A percentile compares a stretch with the other conserved stretches of the same genome.
These are phyloP conservation scores for Venustampulla echinocandica DNA, from an alignment of 495 filamentous ascomycete species.

Conservation along the genomic window DNA sequence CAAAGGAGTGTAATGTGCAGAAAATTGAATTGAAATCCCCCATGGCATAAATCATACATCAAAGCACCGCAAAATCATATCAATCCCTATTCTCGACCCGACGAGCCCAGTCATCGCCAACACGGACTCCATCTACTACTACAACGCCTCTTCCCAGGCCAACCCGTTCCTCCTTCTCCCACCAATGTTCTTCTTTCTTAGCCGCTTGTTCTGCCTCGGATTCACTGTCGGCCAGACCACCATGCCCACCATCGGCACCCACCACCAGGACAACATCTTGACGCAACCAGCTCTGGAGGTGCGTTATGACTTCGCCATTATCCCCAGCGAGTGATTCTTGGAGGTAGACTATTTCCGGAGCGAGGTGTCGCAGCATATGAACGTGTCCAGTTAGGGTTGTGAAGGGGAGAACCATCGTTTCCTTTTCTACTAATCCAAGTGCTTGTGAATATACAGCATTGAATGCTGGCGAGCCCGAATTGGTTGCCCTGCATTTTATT, in stretches of 20 bases:
- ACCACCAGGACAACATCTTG: slow-evolving; percentile 75
- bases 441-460: slow-evolving; percentile 70
- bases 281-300: slow-evolving; percentile 75
- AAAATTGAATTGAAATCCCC: no score
- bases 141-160: slow-evolving; percentile 80
- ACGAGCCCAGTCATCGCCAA: slow-evolving; percentile 77
- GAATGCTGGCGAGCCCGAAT: slow-evolving; percentile 47
- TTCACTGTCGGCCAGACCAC: slow-evolving; percentile 83
- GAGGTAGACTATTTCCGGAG: slow-evolving; percentile 75
- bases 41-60: no score
- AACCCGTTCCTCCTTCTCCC: slow-evolving; percentile 70
- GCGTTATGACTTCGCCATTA: slow-evolving; percentile 57
- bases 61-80: no score
- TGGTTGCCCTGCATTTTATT: slow-evolving; percentile 16
- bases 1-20: no score
- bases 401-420: slow-evolving; percentile 80
- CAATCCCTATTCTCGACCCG: slow-evolving; percentile 65
- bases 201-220: slow-evolving; percentile 60
- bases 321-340: slow-evolving; percentile 69
- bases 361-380: slow-evolving; percentile 75
- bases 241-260: slow-evolving; percentile 72
- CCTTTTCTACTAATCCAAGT: slow-evolving; percentile 65
- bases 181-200: slow-evolving; percentile 66
- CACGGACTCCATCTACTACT: slow-evolving; percentile 66
- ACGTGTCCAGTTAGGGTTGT: slow-evolving; percentile 67